Evolutionary conservation across 2,329 filamentous ascomycete species (phyloP).

Genomic region (Alternaria sp.): DNA sequence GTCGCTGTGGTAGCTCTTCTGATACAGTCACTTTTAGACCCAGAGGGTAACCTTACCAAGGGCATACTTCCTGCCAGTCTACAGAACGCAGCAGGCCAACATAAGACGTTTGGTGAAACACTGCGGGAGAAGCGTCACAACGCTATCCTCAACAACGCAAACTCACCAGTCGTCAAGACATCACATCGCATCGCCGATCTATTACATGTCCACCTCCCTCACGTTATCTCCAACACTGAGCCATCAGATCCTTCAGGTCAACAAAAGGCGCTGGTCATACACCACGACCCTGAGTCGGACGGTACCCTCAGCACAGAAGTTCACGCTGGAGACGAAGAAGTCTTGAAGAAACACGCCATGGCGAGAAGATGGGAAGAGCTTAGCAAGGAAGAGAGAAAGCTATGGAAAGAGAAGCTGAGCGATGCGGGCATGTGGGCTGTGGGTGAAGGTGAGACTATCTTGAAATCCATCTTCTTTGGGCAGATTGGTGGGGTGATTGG

Average conservation of each 20-base stretch:
- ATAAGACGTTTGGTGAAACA: slow-evolving; percentile 43
- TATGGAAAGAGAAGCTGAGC: slow-evolving; percentile 74
- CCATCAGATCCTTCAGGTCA: slow-evolving; percentile 10
- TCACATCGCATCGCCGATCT: slow-evolving; percentile 47
- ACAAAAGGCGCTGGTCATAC: slow-evolving; percentile 55
- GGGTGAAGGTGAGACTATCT: slow-evolving; percentile 76
- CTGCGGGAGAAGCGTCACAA: slow-evolving; percentile 38
- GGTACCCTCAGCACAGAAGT: slow-evolving; percentile 55
- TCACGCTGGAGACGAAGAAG: slow-evolving; percentile 44
- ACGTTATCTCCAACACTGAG: slow-evolving; percentile 20
- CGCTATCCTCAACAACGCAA: slow-evolving; percentile 36
- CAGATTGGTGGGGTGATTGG: slow-evolving; percentile 69
- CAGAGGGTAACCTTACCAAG: slow-evolving; percentile 57
- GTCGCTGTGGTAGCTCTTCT: slow-evolving; percentile 70
- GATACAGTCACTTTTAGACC: slow-evolving; percentile 66
- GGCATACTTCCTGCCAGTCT: slow-evolving; percentile 62
- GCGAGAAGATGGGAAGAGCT: slow-evolving; percentile 78
- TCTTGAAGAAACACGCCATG: slow-evolving; percentile 51
- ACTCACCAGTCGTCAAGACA: slow-evolving; percentile 39
- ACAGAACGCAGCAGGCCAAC: slow-evolving; percentile 48
- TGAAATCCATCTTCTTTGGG: slow-evolving; percentile 80
- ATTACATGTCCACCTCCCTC: slow-evolving; percentile 38
- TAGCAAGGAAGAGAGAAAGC: slow-evolving; percentile 65
- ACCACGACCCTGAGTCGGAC: slow-evolving; percentile 49
- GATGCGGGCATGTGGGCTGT: slow-evolving; percentile 81